Evolutionary conservation across 2,329 filamentous ascomycete species (phyloP).

Genomic region (Pseudogymnoascus sp.): DNA sequence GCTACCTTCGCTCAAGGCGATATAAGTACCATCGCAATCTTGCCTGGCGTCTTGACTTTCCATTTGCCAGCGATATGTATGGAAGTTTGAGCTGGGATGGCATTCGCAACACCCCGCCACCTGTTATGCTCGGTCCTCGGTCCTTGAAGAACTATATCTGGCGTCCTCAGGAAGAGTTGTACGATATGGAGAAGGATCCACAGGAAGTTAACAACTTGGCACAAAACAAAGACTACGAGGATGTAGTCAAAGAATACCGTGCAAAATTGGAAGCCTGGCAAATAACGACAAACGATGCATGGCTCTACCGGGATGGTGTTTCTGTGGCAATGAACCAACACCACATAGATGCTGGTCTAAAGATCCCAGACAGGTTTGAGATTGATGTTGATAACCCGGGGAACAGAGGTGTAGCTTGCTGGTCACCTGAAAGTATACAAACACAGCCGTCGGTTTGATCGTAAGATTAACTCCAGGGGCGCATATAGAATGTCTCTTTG

Average conservation of each 20-base stretch:
- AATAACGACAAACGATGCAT: conserved; percentile 11
- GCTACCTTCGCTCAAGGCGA: conserved; percentile 35
- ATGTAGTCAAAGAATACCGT: conserved; percentile 29
- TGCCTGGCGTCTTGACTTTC: conserved; percentile 42
- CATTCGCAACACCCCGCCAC: conserved; percentile 26
- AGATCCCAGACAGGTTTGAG: conserved; percentile 13
- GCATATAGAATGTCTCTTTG: not conserved
- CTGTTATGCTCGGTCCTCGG: conserved; percentile 34
- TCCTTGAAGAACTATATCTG: conserved; percentile 37
- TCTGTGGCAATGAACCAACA: conserved; percentile 11
- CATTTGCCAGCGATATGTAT: conserved; percentile 41
- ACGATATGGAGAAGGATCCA: conserved; percentile 39
- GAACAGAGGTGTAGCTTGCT: conserved; percentile 1
- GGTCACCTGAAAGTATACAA: not conserved
- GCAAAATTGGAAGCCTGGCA: conserved; percentile 15
- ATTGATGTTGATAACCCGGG: conserved; percentile 14
- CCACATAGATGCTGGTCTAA: conserved; percentile 14
- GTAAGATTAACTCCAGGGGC: not conserved
- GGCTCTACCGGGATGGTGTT: conserved; percentile 16
- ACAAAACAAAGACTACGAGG: conserved; percentile 26
- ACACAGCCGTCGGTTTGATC: not conserved
- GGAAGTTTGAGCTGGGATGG: conserved; percentile 38
- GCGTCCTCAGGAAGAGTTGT: conserved; percentile 39
- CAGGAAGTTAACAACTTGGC: conserved; percentile 40
- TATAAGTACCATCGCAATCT: conserved; percentile 47